Conservation (phyloP, 768 basidiomycete genomes). For the Panaeolus cyanescens region DNA sequence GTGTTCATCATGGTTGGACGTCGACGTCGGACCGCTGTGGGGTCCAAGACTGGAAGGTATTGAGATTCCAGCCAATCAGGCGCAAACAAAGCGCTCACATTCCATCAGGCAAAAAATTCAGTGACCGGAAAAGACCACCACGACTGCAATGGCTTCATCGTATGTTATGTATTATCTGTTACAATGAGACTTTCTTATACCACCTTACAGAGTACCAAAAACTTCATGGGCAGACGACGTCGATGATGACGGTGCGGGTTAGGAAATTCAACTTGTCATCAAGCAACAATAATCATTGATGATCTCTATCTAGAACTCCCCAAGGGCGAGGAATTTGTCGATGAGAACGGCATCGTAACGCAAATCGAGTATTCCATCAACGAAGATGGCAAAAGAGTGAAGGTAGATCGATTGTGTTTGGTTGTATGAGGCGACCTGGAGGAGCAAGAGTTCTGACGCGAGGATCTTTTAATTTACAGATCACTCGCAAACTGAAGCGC, state of each 20-base stretch:
- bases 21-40: too few species aligned
- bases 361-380: slow-evolving; percentile 82
- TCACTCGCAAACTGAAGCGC: slow-evolving; percentile 84
- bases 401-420: slow-evolving; percentile 50
- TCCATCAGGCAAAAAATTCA: slow-evolving; percentile 13
- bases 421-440: background rate
- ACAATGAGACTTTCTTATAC: background rate
- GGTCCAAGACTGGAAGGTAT: background rate
- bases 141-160: slow-evolving; percentile 33
- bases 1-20: too few species aligned
- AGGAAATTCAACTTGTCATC: background rate
- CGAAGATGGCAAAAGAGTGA: slow-evolving; percentile 94
- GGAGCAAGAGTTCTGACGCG: background rate
- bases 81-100: slow-evolving; percentile 13
- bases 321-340: slow-evolving; percentile 70
- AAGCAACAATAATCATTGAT: background rate
- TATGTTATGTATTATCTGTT: slow-evolving; percentile 18
- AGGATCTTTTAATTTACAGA: slow-evolving; percentile 42
- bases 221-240: slow-evolving; percentile 90
- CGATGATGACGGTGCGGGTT: slow-evolving; percentile 64
- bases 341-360: slow-evolving; percentile 88
- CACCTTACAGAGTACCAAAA: slow-evolving; percentile 46
- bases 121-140: slow-evolving; percentile 1
- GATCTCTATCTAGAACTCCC: slow-evolving; percentile 38
- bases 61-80: slow-evolving; percentile 12